These are phyloP conservation scores for Candida jianshihensis DNA, from an alignment of 805 yeast species.

Conservation along the genomic window DNA sequence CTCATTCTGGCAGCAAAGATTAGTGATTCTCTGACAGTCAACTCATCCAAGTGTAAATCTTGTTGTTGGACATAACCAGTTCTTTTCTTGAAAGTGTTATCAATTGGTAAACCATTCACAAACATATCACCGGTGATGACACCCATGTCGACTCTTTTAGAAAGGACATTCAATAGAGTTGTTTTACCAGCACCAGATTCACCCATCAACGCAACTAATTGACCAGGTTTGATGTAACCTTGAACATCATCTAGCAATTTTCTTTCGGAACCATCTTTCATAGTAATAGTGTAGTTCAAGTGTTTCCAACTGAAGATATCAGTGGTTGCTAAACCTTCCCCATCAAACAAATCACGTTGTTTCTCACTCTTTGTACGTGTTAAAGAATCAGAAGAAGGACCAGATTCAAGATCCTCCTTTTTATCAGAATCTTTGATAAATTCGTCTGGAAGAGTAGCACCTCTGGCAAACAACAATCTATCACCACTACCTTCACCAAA, in stretches of 20 bases:
- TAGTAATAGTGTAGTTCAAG: constrained; percentile 22
- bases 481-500: constrained; percentile 24
- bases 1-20: constrained; percentile 44
- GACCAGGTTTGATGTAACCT: constrained; percentile 71
- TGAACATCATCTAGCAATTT: constrained; percentile 44
- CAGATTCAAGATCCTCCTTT: not conserved
- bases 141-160: constrained; percentile 47
- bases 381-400: constrained; percentile 1
- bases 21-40: constrained; percentile 35
- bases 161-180: constrained; percentile 44
- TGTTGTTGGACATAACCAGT: constrained; percentile 58
- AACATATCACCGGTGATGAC: constrained; percentile 51
- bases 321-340: constrained; percentile 14
- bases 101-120: constrained; percentile 46
- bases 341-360: constrained; percentile 13
- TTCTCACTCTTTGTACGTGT: constrained; percentile 2
- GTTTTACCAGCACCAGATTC: constrained; percentile 63
- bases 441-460: not conserved
- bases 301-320: constrained; percentile 24
- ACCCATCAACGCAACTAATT: constrained; percentile 49
- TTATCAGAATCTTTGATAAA: not conserved
- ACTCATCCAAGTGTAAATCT: constrained; percentile 40
- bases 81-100: constrained; percentile 44
- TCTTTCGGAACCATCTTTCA: constrained; percentile 24
- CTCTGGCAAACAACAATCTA: constrained; percentile 46